Evolutionary conservation across 1,139 yeast species (phyloP), one percentile per base, ranked within the genome.

Genomic region (Kodamaea fungicola): DNA sequence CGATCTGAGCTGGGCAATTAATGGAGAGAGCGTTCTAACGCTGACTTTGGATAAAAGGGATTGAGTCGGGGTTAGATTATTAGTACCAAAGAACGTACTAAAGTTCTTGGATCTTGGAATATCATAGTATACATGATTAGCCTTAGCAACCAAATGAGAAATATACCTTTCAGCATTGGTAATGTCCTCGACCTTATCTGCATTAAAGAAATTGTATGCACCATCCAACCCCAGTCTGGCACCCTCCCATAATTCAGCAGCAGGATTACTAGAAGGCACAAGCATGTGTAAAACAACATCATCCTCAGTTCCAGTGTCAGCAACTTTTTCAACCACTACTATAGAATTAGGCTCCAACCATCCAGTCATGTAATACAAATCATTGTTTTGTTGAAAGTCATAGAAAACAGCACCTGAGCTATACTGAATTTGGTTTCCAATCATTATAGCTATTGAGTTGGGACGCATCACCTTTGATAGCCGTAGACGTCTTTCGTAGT

Each of bases 211-310:
- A 35, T 87, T 90, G 37, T 64, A 65, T 1, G 85, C 96, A 8
- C 95, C 96, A 34, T 80, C 78, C 6, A 83, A 71, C 1, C 99
- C 99, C 28, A 95, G 83, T 49, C 95, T 74, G 30, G 78, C 81
- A 7, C 99, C 99, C 52, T 90, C 97, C 99, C 99, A 92, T 45
- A 83, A 77, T 59, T 92, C 98, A 23, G 76, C 78, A 34, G 67
- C 67, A 6, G 78, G 74, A 55, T 90, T 83, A 51, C 82, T 82
- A n/a, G 87, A 88, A 2, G 92, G 96, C 6, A 90, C 96, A 39
- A 89, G 65, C 83, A 94, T 76, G 51, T 85, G 94, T 40, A 85
- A 74, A 2, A 72, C 57, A 12, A 79, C 64, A 47, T 80, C 80
- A 6, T 77, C 81, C 12, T 74, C 69, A 31, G 62, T 58, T 1